Percentiles rank a stretch among this genome's conserved stretches.
phyloP scores from a whole-genome alignment of 768 basidiomycete genomes.

The Megacollybia marginata region DNA sequence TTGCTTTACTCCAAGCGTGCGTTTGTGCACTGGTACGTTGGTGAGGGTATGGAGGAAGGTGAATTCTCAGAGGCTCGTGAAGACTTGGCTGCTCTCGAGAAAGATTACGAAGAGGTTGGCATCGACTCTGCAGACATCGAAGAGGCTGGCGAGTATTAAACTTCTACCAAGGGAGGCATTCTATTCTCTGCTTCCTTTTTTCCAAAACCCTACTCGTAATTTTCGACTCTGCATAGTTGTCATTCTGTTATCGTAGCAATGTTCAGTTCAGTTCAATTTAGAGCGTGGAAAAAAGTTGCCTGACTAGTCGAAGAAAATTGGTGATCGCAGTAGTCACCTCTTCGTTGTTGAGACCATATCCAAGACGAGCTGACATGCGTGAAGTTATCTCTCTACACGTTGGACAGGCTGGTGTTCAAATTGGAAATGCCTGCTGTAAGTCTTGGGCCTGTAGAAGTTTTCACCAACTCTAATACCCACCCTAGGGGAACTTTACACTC shows the following conservation, averaged over 20 bases:
- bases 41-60: slow-evolving; percentile 99
- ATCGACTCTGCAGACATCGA: slow-evolving; percentile 70
- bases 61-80: slow-evolving; percentile 98
- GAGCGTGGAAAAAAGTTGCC: too few relatives aligned
- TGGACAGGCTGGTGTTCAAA: slow-evolving; percentile 94
- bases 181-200: background rate
- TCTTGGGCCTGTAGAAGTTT: slow-evolving; percentile 12
- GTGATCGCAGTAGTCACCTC: background rate
- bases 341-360: slow-evolving; percentile 2
- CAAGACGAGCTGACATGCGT: slow-evolving; percentile 37
- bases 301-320: too few relatives aligned
- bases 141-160: slow-evolving; percentile 56
- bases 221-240: slow-evolving; percentile 1
- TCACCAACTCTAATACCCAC: slow-evolving; percentile 12
- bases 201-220: background rate
- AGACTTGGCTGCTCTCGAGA: slow-evolving; percentile 95
- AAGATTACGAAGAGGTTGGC: slow-evolving; percentile 89
- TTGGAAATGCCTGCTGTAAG: slow-evolving; percentile 94
- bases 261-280: too few relatives aligned
- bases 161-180: background rate
- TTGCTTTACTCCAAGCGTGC: slow-evolving; percentile 95
- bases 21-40: slow-evolving; percentile 92
- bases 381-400: slow-evolving; percentile 96
- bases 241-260: background rate
- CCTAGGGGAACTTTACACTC: slow-evolving; percentile 93